phyloP scores from a whole-genome alignment of 768 basidiomycete genomes.

The Lentinula raphanica region DNA sequence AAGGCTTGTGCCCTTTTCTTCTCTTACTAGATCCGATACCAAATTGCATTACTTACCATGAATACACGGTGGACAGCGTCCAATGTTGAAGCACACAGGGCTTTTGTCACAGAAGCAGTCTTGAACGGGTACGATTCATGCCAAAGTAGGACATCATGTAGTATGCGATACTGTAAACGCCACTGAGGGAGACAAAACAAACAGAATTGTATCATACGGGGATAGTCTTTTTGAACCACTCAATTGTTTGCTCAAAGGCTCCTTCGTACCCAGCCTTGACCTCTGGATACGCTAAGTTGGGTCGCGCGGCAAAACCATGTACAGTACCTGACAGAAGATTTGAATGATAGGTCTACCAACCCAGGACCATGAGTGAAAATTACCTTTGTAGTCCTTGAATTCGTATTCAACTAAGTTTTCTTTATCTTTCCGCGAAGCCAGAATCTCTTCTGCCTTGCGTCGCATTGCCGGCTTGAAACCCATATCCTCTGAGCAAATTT shows the following conservation, averaged over 20 bases:
- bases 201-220: slow-evolving; percentile 11
- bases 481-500: slow-evolving; percentile 28
- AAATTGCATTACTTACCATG: no score
- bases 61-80: no score
- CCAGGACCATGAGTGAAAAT: not conserved
- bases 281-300: slow-evolving; percentile 31
- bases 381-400: slow-evolving; percentile 41
- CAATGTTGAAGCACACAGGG: no score
- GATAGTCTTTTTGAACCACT: slow-evolving; percentile 42
- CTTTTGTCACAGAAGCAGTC: no score
- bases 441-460: slow-evolving; percentile 28
- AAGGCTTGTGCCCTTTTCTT: no score
- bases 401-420: slow-evolving; percentile 37
- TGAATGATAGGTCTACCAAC: not conserved
- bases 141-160: no score
- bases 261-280: slow-evolving; percentile 38
- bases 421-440: slow-evolving; percentile 31
- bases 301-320: slow-evolving; percentile 43
- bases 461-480: slow-evolving; percentile 27
- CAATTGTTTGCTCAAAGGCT: slow-evolving; percentile 35
- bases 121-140: no score
- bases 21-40: no score
- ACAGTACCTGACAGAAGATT: slow-evolving; percentile 30
- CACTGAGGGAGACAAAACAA: not conserved
- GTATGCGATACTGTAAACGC: no score